Evolutionary conservation across 2,329 filamentous ascomycete genomes (phyloP).

Genomic region (Microcyclospora pomicola): DNA sequence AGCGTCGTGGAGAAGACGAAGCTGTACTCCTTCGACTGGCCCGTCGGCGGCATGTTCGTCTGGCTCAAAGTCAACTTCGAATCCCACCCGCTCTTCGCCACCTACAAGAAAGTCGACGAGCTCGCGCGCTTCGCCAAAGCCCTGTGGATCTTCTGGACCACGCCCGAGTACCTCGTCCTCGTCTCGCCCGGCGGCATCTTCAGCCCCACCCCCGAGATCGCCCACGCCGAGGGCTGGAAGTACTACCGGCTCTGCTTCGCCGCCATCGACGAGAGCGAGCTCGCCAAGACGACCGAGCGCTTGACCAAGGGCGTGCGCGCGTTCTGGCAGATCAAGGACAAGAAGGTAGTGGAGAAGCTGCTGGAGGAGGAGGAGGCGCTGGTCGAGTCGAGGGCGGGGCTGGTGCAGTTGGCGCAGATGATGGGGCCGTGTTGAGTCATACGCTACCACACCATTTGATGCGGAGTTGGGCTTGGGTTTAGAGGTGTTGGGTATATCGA

Average conservation of each 20-base stretch:
- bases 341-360: conserved; percentile 51
- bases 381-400: conserved; percentile 2
- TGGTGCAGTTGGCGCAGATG: conserved; percentile 7
- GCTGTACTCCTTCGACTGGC: conserved; percentile 65
- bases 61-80: conserved; percentile 66
- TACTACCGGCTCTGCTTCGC: conserved; percentile 76
- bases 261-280: conserved; percentile 58
- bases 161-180: conserved; percentile 55
- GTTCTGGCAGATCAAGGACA: conserved; percentile 66
- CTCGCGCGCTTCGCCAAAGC: conserved; percentile 46
- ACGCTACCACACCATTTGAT: neutral
- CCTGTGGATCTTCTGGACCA: conserved; percentile 58
- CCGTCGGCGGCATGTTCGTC: conserved; percentile 81
- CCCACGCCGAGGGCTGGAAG: conserved; percentile 47
- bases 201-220: conserved; percentile 48
- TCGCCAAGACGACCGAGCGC: conserved; percentile 47
- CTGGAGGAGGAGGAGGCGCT: conserved; percentile 27
- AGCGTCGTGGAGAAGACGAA: conserved; percentile 59
- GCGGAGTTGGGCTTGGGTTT: no score
- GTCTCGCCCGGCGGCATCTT: conserved; percentile 62
- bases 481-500: no score
- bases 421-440: conserved; percentile 11
- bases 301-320: conserved; percentile 55
- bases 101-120: conserved; percentile 25
- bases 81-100: conserved; percentile 53